Conservation (phyloP, 169 alveolate genomes). For the Eimeria falciformis region DNA sequence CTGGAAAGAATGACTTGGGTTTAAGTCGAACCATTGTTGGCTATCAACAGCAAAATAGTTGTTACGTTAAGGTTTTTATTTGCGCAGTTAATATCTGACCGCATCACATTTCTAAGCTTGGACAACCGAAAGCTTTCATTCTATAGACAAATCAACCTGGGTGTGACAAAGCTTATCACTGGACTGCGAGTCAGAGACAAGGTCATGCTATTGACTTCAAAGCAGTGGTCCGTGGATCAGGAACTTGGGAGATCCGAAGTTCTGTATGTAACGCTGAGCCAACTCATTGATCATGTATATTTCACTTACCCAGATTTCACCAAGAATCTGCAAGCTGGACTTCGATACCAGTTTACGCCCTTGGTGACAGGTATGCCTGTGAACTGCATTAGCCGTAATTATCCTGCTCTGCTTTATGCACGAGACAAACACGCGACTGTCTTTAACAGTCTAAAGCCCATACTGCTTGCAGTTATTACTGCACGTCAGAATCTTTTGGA, state of each 20-base stretch:
- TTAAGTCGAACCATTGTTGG: background rate
- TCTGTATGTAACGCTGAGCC: slow-evolving; percentile 40
- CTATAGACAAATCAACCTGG: slow-evolving; percentile 61
- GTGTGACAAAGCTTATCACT: slow-evolving; percentile 53
- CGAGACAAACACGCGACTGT: too few relatives aligned
- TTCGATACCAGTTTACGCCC: slow-evolving; percentile 66
- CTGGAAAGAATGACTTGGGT: background rate
- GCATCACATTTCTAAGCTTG: slow-evolving; percentile 57
- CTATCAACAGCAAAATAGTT: background rate
- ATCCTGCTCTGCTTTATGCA: too few relatives aligned
- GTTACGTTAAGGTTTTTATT: background rate
- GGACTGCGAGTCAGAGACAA: slow-evolving; percentile 63
- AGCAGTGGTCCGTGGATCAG: slow-evolving; percentile 67
- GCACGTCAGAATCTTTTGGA: too few relatives aligned
- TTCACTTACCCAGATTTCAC: slow-evolving; percentile 77
- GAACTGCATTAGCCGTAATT: too few relatives aligned
- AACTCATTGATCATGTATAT: slow-evolving; percentile 67
- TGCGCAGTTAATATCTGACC: slow-evolving; percentile 73
- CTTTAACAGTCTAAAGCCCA: too few relatives aligned
- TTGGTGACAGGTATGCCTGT: slow-evolving; percentile 73
- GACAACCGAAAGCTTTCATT: slow-evolving; percentile 28
- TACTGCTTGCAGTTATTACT: too few relatives aligned
- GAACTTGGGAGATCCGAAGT: slow-evolving; percentile 53
- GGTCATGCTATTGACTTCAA: slow-evolving; percentile 53
- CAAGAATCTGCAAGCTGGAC: slow-evolving; percentile 76